Conservation (phyloP, 129 eudicot species). For the Helianthus tuberosus region DNA sequence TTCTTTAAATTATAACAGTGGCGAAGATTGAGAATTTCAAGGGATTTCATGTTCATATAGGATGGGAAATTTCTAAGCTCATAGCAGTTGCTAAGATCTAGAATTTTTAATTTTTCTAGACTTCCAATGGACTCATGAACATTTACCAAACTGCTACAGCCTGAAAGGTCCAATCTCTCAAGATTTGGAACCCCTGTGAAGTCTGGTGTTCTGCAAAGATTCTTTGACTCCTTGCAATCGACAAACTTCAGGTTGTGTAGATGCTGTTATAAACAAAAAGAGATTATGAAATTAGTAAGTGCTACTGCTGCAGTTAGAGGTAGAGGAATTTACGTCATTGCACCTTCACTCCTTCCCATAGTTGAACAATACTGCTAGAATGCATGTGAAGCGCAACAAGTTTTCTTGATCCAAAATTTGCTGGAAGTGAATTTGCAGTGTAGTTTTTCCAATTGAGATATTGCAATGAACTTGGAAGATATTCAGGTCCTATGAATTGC, state of each 20-base stretch:
- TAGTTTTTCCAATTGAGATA: constrained; percentile 31
- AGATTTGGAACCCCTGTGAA: constrained; percentile 29
- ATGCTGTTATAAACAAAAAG: constrained; percentile 7
- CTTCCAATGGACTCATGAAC: constrained; percentile 25
- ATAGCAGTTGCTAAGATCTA: constrained; percentile 19
- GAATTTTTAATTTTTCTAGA: constrained; percentile 9
- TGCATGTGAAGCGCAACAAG: constrained; percentile 29
- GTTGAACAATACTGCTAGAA: constrained; percentile 13
- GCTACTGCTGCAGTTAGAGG: not conserved
- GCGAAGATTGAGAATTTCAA: constrained; percentile 11
- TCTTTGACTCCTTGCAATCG: constrained; percentile 18
- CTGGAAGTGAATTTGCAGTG: constrained; percentile 21
- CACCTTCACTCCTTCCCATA: constrained; percentile 36
- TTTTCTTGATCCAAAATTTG: constrained; percentile 16
- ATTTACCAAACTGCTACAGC: constrained; percentile 25
- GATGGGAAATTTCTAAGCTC: constrained; percentile 27
- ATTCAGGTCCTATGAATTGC: constrained; percentile 7
- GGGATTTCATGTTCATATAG: constrained; percentile 18
- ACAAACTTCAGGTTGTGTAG: constrained; percentile 25
- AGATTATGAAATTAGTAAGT: not conserved
- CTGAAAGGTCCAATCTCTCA: constrained; percentile 24
- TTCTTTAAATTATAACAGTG: constrained; percentile 2
- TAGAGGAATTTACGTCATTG: not conserved
- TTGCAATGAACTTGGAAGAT: constrained; percentile 20
- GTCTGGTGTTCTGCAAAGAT: constrained; percentile 23